Conservation (phyloP, 2,329 filamentous ascomycete species). For the Alternaria sp. region DNA sequence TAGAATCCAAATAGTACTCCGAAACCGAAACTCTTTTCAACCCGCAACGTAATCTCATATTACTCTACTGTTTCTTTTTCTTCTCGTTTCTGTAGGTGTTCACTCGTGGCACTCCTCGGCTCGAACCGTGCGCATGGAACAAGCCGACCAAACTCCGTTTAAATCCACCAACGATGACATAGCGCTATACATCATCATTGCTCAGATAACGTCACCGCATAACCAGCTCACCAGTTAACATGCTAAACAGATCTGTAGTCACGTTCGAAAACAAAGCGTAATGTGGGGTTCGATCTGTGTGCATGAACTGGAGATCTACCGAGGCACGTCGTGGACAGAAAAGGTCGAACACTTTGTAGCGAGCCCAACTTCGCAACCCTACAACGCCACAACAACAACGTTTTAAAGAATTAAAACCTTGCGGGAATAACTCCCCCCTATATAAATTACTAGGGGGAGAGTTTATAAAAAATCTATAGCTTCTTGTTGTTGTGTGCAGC, state of each 20-base stretch:
- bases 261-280: background rate
- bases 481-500: too few relatives aligned
- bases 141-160: background rate
- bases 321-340: too few relatives aligned
- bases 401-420: too few relatives aligned
- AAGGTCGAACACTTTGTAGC: too few relatives aligned
- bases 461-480: too few relatives aligned
- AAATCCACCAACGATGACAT: slow-evolving; percentile 5
- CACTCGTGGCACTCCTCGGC: background rate
- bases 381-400: too few relatives aligned
- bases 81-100: background rate
- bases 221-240: background rate
- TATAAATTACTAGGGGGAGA: too few relatives aligned
- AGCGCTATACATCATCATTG: slow-evolving; percentile 1
- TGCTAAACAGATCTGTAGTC: background rate
- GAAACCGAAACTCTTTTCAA: background rate
- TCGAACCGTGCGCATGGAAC: background rate
- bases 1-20: background rate
- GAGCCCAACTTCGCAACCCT: too few relatives aligned
- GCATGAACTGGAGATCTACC: background rate
- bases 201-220: background rate
- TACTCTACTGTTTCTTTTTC: background rate
- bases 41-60: background rate
- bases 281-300: background rate
- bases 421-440: too few relatives aligned